Evolutionary conservation across 768 basidiomycete species (phyloP), one percentile per base, ranked within the genome.

Genomic region (Macrolepiota albuminosa): DNA sequence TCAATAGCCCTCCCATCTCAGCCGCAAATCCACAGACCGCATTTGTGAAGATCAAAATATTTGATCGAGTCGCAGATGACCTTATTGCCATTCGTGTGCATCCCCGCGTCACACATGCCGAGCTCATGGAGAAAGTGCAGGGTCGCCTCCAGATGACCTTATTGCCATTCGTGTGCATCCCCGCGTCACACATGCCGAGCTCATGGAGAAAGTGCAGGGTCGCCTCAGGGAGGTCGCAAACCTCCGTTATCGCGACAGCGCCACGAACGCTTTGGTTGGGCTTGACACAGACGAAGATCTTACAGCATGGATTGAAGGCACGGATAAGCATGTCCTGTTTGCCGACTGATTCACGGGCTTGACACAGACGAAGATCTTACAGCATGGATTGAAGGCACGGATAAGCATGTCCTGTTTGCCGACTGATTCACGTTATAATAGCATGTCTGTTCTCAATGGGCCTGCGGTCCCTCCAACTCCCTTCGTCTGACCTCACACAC

Each of bases 1-100:
- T 84, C 56, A 90, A 85, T 67, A 83, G 77, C 34, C 89, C 90
- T 11, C 79, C 86, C 24, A 89, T 93, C 66, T 93, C 91, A 53
- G 84, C 87, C 18, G 82, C 81, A 48, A 91, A 90, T 63, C 85
- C 87, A 6, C 88, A 91, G 68, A 85, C 87, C 14, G 91, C 95
- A 26, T 98, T 95, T 74, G 83, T 98, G 65, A 99, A 98, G 77
- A 97, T 99, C 76, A 99, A 99, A 76, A 93, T 99, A 48, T 97
- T 97, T 71, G 92, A 97, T 75, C 85, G 91, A 42, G 81, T 88
- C 58, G 88, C 93, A 29, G 95, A 98, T 69, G 97, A 99, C 72
- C 77, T 98, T 57, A 94, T 98, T 63, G 97, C 97, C 4, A 97
- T 98, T 58, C 87, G 97, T 14, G 96, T 98, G 33, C 95, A 96